A percentile compares a stretch with the other conserved stretches of the same genome.
Conservation (phyloP, 148 eudicot genomes). For the Linanthus parryae region DNA sequence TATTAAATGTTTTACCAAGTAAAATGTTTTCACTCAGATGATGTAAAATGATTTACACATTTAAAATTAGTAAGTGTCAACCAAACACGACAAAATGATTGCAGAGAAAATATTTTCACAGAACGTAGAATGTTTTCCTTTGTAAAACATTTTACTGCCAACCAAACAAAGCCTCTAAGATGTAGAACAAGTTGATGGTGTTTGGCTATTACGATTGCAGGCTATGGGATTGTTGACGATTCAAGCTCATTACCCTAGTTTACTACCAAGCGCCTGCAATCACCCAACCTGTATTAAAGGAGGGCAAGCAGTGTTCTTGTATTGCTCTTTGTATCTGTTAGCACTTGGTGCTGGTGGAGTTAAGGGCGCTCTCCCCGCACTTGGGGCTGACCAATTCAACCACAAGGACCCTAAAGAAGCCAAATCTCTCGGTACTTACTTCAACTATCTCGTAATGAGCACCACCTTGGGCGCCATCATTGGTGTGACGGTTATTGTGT, state of each 20-base stretch:
- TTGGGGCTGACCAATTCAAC: constrained; percentile 49
- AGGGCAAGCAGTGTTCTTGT: constrained; percentile 28
- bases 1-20: too few species aligned
- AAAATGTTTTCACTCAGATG: too few species aligned
- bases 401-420: constrained; percentile 29
- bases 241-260: constrained; percentile 27
- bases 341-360: constrained; percentile 45
- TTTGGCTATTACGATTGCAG: too few species aligned
- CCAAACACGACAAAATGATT: too few species aligned
- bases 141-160: too few species aligned
- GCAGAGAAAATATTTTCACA: too few species aligned
- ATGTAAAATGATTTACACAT: too few species aligned
- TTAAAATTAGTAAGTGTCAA: too few species aligned
- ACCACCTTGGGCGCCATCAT: constrained; percentile 20
- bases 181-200: too few species aligned
- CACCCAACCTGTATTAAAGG: constrained; percentile 33
- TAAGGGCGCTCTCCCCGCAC: constrained; percentile 32
- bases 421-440: constrained; percentile 34
- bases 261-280: constrained; percentile 27
- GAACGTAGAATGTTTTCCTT: too few species aligned
- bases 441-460: constrained; percentile 39
- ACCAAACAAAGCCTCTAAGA: too few species aligned
- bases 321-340: constrained; percentile 26
- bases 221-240: constrained; percentile 35
- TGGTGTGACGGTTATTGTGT: constrained; percentile 40